Conservation (phyloP, 495 filamentous ascomycete genomes). For the Xylaria curta region DNA sequence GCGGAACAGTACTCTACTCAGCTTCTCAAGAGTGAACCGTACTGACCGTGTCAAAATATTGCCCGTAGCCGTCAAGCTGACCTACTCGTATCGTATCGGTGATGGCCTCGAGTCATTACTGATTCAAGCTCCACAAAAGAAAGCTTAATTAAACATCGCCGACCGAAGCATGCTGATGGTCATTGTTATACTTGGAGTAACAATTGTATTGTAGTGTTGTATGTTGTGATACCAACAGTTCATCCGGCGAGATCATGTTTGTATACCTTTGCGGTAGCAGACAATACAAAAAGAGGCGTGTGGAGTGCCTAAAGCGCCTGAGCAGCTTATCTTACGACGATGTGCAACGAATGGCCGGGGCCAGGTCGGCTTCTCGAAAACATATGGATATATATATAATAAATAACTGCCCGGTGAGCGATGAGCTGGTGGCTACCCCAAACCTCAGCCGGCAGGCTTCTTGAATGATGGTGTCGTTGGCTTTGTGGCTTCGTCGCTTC, state of each 20-base stretch:
- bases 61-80: neutral
- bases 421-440: conserved; percentile 1
- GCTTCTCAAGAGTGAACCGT: neutral
- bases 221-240: conserved; percentile 28
- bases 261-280: conserved; percentile 11
- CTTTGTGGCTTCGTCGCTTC: conserved; percentile 6
- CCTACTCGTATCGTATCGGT: conserved; percentile 20
- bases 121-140: conserved; percentile 42
- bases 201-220: conserved; percentile 6
- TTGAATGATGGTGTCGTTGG: conserved; percentile 5
- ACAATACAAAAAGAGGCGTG: neutral
- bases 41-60: neutral
- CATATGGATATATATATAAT: no score
- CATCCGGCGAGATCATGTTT: conserved; percentile 13
- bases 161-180: neutral
- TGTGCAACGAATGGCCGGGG: conserved; percentile 17
- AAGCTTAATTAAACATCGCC: conserved; percentile 37
- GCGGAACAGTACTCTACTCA: conserved; percentile 10
- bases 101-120: conserved; percentile 18
- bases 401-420: conserved; percentile 21
- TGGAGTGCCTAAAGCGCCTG: neutral
- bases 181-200: neutral
- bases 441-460: conserved; percentile 15
- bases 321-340: conserved; percentile 4
- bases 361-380: conserved; percentile 9